Percentiles rank a stretch among this genome's conserved stretches.
These are phyloP conservation scores for Cladobotryum mycophilum DNA, from an alignment of 2,329 filamentous ascomycete genomes.

Conservation along the genomic window DNA sequence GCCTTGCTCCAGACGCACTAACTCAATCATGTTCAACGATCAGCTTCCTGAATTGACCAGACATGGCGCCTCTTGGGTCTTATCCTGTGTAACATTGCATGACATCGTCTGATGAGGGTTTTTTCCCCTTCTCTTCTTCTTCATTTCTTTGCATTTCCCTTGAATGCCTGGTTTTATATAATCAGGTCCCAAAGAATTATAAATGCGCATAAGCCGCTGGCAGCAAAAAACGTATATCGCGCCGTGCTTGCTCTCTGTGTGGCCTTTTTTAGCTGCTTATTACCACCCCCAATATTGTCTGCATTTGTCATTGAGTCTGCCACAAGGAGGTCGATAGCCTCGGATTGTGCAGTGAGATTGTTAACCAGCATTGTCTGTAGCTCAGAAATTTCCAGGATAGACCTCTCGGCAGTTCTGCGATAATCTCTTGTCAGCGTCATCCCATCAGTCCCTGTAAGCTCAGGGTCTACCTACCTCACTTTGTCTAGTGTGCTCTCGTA, in stretches of 20 bases:
- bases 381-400: slow-evolving; percentile 85
- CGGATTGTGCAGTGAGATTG: slow-evolving; percentile 79
- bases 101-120: neutral
- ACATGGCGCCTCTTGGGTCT: neutral
- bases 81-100: neutral
- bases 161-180: slow-evolving; percentile 27
- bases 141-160: neutral
- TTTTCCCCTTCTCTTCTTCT: neutral
- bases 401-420: slow-evolving; percentile 75
- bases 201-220: slow-evolving; percentile 66
- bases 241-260: slow-evolving; percentile 65
- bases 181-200: slow-evolving; percentile 74
- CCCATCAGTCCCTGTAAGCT: neutral
- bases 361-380: slow-evolving; percentile 82
- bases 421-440: neutral
- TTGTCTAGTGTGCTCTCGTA: slow-evolving; percentile 93
- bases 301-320: slow-evolving; percentile 74
- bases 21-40: slow-evolving; percentile 7
- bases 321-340: slow-evolving; percentile 83
- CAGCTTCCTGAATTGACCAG: too few species aligned
- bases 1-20: too few species aligned
- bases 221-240: slow-evolving; percentile 74
- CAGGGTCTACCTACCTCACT: slow-evolving; percentile 62
- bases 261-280: slow-evolving; percentile 84
- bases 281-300: slow-evolving; percentile 82